Percentiles rank a stretch among this genome's conserved stretches.
Evolutionary conservation across 2,329 filamentous ascomycete species (phyloP).

Genomic region (Aaosphaeria arxii): DNA sequence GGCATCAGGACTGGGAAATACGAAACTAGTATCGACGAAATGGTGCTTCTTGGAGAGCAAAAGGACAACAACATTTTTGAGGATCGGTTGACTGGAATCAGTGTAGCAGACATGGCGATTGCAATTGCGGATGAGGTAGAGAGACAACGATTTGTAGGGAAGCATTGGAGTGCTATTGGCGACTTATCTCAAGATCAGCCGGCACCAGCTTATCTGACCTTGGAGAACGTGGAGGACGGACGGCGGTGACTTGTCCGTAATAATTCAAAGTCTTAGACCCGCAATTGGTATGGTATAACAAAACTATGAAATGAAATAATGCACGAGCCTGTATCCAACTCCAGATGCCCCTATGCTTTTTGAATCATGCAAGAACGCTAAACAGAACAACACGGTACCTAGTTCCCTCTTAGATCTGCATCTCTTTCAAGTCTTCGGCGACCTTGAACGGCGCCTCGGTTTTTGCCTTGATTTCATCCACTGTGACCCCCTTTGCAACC

Average conservation of each 20-base stretch:
- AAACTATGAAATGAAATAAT: no score
- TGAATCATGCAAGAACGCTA: no score
- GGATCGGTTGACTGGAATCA: conserved; percentile 30
- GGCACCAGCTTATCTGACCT: conserved; percentile 19
- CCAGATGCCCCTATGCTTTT: no score
- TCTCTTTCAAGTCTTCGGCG: conserved; percentile 74
- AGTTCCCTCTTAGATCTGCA: conserved; percentile 43
- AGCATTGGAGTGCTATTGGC: conserved; percentile 31
- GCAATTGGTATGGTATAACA: no score
- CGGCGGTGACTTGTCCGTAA: not conserved
- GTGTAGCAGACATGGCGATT: conserved; percentile 31
- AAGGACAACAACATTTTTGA: conserved; percentile 22
- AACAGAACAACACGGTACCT: no score
- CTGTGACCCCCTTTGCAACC: conserved; percentile 80
- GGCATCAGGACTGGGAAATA: conserved; percentile 32
- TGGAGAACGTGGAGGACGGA: conserved; percentile 18
- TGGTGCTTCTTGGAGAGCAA: conserved; percentile 24
- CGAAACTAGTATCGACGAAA: conserved; percentile 29
- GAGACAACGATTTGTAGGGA: conserved; percentile 20
- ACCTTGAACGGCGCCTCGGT: conserved; percentile 84
- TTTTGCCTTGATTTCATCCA: conserved; percentile 84
- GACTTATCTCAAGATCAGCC: conserved; percentile 28
- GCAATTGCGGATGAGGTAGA: conserved; percentile 36
- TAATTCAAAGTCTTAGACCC: not conserved
- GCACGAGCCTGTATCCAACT: no score